Conservation (phyloP, 1,284 basidiomycete species). For the Rhodotorula sp. region DNA sequence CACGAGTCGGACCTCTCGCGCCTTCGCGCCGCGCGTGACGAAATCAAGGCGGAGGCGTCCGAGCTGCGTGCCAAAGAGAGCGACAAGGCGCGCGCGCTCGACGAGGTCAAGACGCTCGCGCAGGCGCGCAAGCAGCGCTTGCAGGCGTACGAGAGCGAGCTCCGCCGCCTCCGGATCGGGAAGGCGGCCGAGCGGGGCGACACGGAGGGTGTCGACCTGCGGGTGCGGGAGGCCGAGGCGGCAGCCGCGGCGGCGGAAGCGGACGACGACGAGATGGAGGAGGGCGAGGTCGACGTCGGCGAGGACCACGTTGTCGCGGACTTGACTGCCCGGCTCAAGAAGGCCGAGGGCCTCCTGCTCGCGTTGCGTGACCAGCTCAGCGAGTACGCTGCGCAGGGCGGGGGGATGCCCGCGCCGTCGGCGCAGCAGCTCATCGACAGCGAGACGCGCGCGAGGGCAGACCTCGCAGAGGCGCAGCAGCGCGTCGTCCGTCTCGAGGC, state of each 20-base stretch:
- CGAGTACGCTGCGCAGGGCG: slow-evolving; percentile 23
- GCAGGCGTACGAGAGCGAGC: slow-evolving; percentile 69
- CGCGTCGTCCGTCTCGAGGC: slow-evolving; percentile 64
- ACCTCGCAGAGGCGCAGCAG: slow-evolving; percentile 56
- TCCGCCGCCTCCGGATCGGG: slow-evolving; percentile 71
- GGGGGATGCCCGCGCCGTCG: slow-evolving; percentile 11
- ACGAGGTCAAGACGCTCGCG: slow-evolving; percentile 71
- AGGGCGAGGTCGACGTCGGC: slow-evolving; percentile 47
- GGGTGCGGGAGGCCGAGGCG: slow-evolving; percentile 46
- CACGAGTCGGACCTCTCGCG: slow-evolving; percentile 74
- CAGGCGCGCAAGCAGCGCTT: slow-evolving; percentile 79
- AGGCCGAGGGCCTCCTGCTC: slow-evolving; percentile 55
- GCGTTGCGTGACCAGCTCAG: slow-evolving; percentile 40
- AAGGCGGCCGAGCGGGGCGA: slow-evolving; percentile 74
- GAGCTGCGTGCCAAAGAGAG: slow-evolving; percentile 71
- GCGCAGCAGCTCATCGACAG: slow-evolving; percentile 43
- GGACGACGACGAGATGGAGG: slow-evolving; percentile 53
- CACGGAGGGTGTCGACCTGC: slow-evolving; percentile 68
- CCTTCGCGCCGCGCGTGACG: slow-evolving; percentile 78
- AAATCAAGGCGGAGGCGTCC: slow-evolving; percentile 67
- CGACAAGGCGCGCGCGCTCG: slow-evolving; percentile 64
- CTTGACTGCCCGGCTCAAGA: slow-evolving; percentile 62
- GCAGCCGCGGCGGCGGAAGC: slow-evolving; percentile 39
- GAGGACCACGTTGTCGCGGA: slow-evolving; percentile 62
- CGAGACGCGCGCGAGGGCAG: slow-evolving; percentile 61